Base-by-base conservation (phyloP, 768 basidiomycete species). In the Boletus huronensis region DNA sequence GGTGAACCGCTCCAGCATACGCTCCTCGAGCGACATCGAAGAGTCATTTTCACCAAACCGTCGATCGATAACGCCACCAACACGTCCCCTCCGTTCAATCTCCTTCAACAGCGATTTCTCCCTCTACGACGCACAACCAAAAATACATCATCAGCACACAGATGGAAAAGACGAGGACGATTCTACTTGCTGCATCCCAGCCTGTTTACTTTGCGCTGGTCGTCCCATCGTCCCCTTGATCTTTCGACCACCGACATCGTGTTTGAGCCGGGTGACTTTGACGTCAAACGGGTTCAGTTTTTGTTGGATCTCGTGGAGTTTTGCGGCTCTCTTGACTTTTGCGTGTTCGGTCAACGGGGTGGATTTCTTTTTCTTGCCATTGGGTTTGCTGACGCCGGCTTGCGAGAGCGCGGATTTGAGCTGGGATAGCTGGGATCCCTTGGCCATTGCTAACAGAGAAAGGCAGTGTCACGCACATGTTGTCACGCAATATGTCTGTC, bases 21-120 rank as follows among this genome's bases (percentile, higher is more conserved):
- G 88, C 60, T 98, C 96, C 69, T 99, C 97, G 31, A 93, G 77
- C n/a, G 90, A 87, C 82, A 98, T 85, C 10, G 85, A 80, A 2
- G 94, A 86, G 58, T 98, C 86, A 66, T 91, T 87, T 80, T 99
- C 97, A 74, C 97, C 97, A 67, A 98, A 98, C 19, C 97, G 87
- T 48, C 92, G 82, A 72, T 99, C 97, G 53, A 95, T 75, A 54
- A 99, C 86, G 6, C 94, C 91, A 6, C 94, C 95, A 10, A 88
- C 84, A 58, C 85, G 88, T 45, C 82, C 85, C 60, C 84, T 87
- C 47, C 88, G 82, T 56, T 92, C 82, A 50, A 84, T 88, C 73
- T 98, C 94, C 56, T 93, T 94, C 50, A 98, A 72, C 23, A 99
- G 75, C 0, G 86, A 89, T 76, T 88, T 88, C 70, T 88, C 91